Conservation (phyloP, 371 early-diverging fungal genomes). For the Rhizopus sp. region DNA sequence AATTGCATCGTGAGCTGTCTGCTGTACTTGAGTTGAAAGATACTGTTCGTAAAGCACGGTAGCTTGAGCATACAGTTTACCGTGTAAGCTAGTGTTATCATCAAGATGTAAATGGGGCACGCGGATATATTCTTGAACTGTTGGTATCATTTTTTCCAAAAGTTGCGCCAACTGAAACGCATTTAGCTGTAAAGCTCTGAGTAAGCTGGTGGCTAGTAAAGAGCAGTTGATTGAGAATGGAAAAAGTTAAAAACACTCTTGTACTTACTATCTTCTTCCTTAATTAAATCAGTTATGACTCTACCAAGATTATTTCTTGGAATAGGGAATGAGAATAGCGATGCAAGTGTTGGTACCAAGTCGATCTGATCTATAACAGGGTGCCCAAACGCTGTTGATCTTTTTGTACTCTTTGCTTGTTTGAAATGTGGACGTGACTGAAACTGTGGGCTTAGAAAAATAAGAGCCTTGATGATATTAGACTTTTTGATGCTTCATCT, state of each 20-base stretch:
- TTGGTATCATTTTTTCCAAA: conserved; percentile 15
- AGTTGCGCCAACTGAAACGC: conserved; percentile 61
- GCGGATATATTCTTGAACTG: conserved; percentile 12
- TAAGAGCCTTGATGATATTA: conserved; percentile 38
- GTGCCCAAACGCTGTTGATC: conserved; percentile 15
- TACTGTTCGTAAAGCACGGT: conserved; percentile 18
- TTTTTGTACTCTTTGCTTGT: not conserved
- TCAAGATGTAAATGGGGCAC: conserved; percentile 5
- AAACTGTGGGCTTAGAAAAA: conserved; percentile 52
- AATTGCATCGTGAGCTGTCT: conserved; percentile 15
- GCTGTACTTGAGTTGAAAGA: not conserved
- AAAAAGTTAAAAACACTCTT: not conserved
- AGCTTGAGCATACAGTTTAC: conserved; percentile 20
- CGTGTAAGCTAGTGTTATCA: not conserved
- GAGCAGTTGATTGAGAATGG: not conserved
- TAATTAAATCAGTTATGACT: conserved; percentile 69
- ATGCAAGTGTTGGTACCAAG: conserved; percentile 85
- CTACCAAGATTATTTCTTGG: conserved; percentile 91
- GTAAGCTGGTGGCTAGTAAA: conserved; percentile 25
- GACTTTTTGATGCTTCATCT: not conserved
- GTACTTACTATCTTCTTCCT: conserved; percentile 22
- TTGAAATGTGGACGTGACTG: conserved; percentile 33
- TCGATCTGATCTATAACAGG: conserved; percentile 81
- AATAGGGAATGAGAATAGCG: conserved; percentile 83
- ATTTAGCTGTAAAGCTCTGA: conserved; percentile 61